Evolutionary conservation across 1,284 basidiomycete genomes (phyloP), one percentile per base, ranked within the genome.

Genomic region (Rhodotorula sp.): DNA sequence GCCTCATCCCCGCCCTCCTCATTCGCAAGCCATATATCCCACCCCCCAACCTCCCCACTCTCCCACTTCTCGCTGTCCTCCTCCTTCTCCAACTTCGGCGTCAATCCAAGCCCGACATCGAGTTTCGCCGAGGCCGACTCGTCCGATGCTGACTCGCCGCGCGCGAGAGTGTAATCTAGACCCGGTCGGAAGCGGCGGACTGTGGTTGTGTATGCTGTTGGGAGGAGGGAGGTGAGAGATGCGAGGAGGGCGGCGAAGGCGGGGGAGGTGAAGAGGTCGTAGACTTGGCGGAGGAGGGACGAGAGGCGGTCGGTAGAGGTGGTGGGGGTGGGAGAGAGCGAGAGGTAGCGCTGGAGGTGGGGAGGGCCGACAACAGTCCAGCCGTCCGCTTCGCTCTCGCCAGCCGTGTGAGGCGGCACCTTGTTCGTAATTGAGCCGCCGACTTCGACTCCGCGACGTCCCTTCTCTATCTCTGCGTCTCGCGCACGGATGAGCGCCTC

Each of bases 141-240:
- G 71, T 90, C 62, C 4, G 61, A 55, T 9, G 62, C 50, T 2
- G 68, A 50, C 40, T 75, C 73, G 68, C 91, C 91, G 72, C 90
- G 89, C 44, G 95, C 95, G 1, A 99, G 86, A 26, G 94, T 96
- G 80, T 98, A 98, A 81, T 98, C 94, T 74, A 98, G 82, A 0
- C 94, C 95, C 1, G 92, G 92, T 66, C 94, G 83, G 82, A 98
- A 96, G 56, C 95, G 83, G 72, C 95, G 84, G 62, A 91, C 91
- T 80, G 93, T 88, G 20, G 87, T 85, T 13, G 87, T 83, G 79
- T 90, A 87, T 20, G 87, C 85, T 73, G 90, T 81, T 22, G 92
- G 90, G 61, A 94, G 83, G 72, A 97, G 80, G 52, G 85, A 85
- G 55, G 90, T 89, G 56, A 97, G 87, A 68, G 87, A 84, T n/a